Base-by-base conservation (phyloP, 345 rosid species). In the Durio zibethinus region DNA sequence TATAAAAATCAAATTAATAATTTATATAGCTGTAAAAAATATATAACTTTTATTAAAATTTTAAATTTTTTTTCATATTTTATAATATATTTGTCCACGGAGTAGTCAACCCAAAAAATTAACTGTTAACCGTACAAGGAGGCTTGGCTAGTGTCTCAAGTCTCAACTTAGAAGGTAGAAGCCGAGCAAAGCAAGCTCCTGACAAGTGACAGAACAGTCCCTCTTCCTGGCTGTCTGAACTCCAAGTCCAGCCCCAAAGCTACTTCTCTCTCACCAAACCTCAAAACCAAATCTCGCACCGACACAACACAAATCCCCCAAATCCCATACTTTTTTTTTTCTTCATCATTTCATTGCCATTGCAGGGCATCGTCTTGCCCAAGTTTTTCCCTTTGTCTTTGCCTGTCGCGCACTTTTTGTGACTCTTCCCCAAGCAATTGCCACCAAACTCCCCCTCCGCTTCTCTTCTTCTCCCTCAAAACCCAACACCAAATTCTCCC, bases 181-280 rank as follows among this genome's bases (percentile, higher is more conserved):
- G 79, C 57, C 23, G 43, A 72, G 77, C 76, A 16, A 31, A 57
- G 35, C 31, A 27, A 23, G 45, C 21, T 56, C n/a, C 62, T 52
- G 40, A 63, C 61, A 78, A 63, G 53, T 48, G 80, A 64, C 54
- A 65, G 75, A 12, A 56, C 11, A 25, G 47, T 69, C 90, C 90
- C 79, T 75, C 81, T 0, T 52, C 88, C 91, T 86, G 89, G 60
- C 93, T 88, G 91, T 85, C 82, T 64, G 4, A 61, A 20, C 73
- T 59, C 15, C 12, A 11, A 43, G 38, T 36, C 40, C 47, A 68
- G 8, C 54, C 16, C n/a, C 23, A 40, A 7, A 56, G 16, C 64
- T 47, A 38, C 40, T 27, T 36, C 67, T 23, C 77, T 45, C 65
- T 42, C 80, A 71, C 76, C 23, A 20, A 25, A 53, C 59, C 25